Base-by-base conservation (phyloP, 2,329 filamentous ascomycete genomes). In the Trichoderma semiorbis region DNA sequence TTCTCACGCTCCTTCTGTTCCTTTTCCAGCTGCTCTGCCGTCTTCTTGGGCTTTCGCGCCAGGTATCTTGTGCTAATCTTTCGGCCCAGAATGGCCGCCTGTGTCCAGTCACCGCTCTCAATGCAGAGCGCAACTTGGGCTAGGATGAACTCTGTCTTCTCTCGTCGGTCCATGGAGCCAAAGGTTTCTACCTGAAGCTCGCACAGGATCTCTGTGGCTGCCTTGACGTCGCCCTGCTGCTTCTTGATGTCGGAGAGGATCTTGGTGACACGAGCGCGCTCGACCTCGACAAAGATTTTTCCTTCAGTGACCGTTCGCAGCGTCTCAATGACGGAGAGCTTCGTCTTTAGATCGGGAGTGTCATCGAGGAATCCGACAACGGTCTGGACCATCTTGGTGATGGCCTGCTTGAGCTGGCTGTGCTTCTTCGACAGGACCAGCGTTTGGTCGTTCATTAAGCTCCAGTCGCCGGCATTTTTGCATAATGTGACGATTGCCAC, bases 271-370 rank as follows among this genome's bases (percentile, higher is more conserved):
- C 96, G 93, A 75, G 96, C 96, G 76, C 96, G 91, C 87, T 99
- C 96, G 68, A 99, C 96, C 86, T 99, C 96, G 78, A 99, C 95
- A 79, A 99, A 99, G 81, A 99, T 99, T 92, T 99, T 99, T 84
- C 96, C 96, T 84, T 99, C 96, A 10, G 96, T 99, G 63, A 99
- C 95, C 55, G 95, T 98, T 77, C 96, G 90, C 78, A 99, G 83
- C 1, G 95, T 97, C 84, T 99, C 95, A 78, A 99, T 99, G 72
- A 97, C 90, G 26, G 93, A 92, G 71, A 99, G 86, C 85, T 98
- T 99, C 43, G 90, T 94, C 77, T 98, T 94, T 73, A 93, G 79
- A 78, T 90, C 92, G 39, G 96, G 94, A 26, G 94, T 94, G 61
- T 92, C 90, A 79, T 97, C 92, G 78, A 99, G 84, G 83, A 98